Evolutionary conservation across 2,329 filamentous ascomycete genomes (phyloP).

Genomic region (Botrytis aclada): DNA sequence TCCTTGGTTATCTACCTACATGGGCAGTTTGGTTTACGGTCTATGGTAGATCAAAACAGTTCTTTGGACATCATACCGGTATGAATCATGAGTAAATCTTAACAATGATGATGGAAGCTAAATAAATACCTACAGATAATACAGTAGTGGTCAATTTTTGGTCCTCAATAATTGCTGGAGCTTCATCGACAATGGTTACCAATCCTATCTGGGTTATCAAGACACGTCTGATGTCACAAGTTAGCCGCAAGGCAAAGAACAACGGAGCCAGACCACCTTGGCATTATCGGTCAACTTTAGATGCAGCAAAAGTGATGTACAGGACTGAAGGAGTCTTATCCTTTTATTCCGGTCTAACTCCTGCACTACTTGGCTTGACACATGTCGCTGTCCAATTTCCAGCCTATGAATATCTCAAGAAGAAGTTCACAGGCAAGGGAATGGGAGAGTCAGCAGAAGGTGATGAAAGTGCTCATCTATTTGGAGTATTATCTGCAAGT

Average conservation of each 20-base stretch:
- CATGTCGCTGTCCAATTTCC: constrained; percentile 98
- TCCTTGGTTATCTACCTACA: constrained; percentile 92
- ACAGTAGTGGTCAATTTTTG: constrained; percentile 77
- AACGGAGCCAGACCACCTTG: constrained; percentile 65
- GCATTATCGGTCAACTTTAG: constrained; percentile 86
- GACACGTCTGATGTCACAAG: constrained; percentile 95
- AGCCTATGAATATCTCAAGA: constrained; percentile 90
- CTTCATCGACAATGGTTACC: constrained; percentile 87
- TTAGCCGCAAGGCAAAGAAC: constrained; percentile 53
- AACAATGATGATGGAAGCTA: constrained; percentile 12
- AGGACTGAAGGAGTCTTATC: constrained; percentile 79
- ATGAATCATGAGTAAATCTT: constrained; percentile 31
- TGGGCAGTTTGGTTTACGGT: constrained; percentile 99
- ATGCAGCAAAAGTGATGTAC: constrained; percentile 97
- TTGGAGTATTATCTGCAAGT: constrained; percentile 82
- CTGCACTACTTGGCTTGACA: constrained; percentile 84
- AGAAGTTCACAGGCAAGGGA: constrained; percentile 80
- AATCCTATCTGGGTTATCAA: constrained; percentile 99
- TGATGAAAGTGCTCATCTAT: constrained; percentile 66
- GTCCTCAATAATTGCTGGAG: constrained; percentile 87
- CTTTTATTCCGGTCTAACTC: constrained; percentile 93
- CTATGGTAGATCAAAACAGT: constrained; percentile 84
- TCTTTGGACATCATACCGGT: constrained; percentile 66
- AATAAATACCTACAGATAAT: constrained; percentile 54
- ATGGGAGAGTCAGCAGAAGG: constrained; percentile 66